Evolutionary conservation across 2,329 filamentous ascomycete species (phyloP).

Genomic region (Colletotrichum somersetense): DNA sequence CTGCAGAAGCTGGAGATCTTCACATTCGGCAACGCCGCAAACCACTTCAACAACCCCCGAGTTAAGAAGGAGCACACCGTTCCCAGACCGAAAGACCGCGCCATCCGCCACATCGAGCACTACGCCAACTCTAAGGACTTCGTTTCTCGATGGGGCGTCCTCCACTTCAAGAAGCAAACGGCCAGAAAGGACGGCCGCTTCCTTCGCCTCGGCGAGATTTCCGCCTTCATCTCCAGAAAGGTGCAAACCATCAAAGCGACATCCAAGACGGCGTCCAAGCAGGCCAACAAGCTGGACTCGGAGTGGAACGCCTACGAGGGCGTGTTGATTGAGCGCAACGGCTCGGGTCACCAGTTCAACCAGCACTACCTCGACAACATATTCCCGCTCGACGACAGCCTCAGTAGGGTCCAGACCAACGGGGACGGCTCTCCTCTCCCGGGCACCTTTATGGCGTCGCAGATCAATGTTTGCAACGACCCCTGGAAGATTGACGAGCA

Average conservation of each 20-base stretch:
- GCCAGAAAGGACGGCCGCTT: constrained; percentile 8
- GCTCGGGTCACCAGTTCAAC: constrained; percentile 69
- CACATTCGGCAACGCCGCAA: constrained; percentile 83
- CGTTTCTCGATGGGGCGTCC: constrained; percentile 79
- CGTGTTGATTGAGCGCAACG: constrained; percentile 69
- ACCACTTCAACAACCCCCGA: constrained; percentile 84
- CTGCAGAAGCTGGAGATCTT: constrained; percentile 79
- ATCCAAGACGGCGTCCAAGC: neutral
- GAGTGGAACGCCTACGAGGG: constrained; percentile 54
- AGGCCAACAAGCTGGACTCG: constrained; percentile 8
- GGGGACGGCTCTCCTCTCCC: constrained; percentile 18
- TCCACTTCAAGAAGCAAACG: constrained; percentile 65
- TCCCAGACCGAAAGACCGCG: constrained; percentile 55
- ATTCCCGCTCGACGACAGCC: constrained; percentile 57
- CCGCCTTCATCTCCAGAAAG: constrained; percentile 1
- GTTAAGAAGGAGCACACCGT: constrained; percentile 8
- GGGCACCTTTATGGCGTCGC: constrained; percentile 12
- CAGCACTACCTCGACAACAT: constrained; percentile 74
- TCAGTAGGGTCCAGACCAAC: constrained; percentile 11
- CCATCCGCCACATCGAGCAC: constrained; percentile 81
- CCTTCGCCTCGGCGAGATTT: neutral
- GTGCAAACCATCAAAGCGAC: neutral
- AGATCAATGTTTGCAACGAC: constrained; percentile 26
- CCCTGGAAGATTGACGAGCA: constrained; percentile 22
- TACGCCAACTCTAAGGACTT: constrained; percentile 84